A percentile compares a stretch with the other conserved stretches of the same genome.
Evolutionary conservation across 2,329 filamentous ascomycete genomes (phyloP).

Genomic region (Ophiostoma montium): DNA sequence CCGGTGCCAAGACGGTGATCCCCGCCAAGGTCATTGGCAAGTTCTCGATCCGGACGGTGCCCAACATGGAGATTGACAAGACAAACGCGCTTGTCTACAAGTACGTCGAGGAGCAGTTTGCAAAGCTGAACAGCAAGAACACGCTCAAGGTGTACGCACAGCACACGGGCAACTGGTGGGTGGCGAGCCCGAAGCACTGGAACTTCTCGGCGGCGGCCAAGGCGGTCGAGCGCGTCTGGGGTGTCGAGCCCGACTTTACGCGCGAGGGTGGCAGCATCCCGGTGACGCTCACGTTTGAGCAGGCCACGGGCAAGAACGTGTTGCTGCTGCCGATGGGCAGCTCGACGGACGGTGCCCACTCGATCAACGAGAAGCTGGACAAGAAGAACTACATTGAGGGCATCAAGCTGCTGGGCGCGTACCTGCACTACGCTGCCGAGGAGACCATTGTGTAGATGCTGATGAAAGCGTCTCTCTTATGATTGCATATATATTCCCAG

Average conservation of each 20-base stretch:
- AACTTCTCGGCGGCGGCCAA: conserved; percentile 92
- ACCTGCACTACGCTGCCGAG: conserved; percentile 89
- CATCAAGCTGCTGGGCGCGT: conserved; percentile 87
- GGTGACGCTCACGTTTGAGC: conserved; percentile 91
- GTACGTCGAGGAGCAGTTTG: conserved; percentile 72
- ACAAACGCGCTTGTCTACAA: conserved; percentile 78
- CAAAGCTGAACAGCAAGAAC: conserved; percentile 86
- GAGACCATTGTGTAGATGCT: conserved; percentile 38
- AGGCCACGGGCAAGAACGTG: conserved; percentile 96
- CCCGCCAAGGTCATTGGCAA: conserved; percentile 96
- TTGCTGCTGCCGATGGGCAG: conserved; percentile 92
- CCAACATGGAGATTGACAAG: conserved; percentile 86
- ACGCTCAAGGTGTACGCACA: conserved; percentile 65
- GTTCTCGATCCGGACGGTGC: conserved; percentile 95
- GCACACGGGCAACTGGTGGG: conserved; percentile 98
- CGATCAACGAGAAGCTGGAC: conserved; percentile 97
- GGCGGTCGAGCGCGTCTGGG: conserved; percentile 92
- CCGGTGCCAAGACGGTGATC: conserved; percentile 96
- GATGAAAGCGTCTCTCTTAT: no score
- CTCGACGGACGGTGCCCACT: conserved; percentile 91
- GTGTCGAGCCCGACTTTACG: conserved; percentile 85
- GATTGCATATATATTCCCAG: no score
- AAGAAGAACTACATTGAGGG: conserved; percentile 97
- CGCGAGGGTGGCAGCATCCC: conserved; percentile 95
- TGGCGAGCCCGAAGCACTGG: conserved; percentile 94